Conservation (phyloP, 768 basidiomycete genomes). For the Boletus sp. region DNA sequence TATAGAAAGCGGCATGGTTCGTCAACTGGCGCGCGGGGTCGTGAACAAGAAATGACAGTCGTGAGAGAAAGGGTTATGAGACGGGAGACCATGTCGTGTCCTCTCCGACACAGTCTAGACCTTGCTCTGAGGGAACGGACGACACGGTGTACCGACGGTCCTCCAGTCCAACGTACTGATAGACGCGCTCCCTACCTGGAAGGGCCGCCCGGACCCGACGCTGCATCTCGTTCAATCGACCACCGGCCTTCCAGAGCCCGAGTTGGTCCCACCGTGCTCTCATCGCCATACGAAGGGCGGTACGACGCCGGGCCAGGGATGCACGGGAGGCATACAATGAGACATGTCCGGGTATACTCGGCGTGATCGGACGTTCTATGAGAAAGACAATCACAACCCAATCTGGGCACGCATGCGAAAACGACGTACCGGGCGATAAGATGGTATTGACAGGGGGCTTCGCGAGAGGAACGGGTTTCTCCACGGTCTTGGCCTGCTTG, state of each 20-base stretch:
- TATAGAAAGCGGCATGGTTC: neutral
- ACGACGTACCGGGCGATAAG: slow-evolving; percentile 8
- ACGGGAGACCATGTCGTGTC: neutral
- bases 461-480: neutral
- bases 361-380: slow-evolving; percentile 17
- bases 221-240: slow-evolving; percentile 27
- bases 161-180: slow-evolving; percentile 31
- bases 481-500: slow-evolving; percentile 23
- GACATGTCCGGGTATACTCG: slow-evolving; percentile 1
- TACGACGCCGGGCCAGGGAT: slow-evolving; percentile 27
- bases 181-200: slow-evolving; percentile 27
- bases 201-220: slow-evolving; percentile 29
- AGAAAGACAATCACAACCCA: neutral
- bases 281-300: slow-evolving; percentile 25
- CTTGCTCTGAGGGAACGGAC: neutral
- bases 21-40: slow-evolving; percentile 11
- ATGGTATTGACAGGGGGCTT: slow-evolving; percentile 1
- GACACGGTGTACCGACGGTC: neutral
- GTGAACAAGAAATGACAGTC: slow-evolving; percentile 12
- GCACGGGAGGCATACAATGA: slow-evolving; percentile 16
- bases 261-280: slow-evolving; percentile 31
- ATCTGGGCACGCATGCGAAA: neutral
- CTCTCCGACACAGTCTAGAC: neutral
- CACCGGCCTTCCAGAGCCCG: slow-evolving; percentile 22
- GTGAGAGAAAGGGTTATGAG: slow-evolving; percentile 12